These are phyloP conservation scores for Pythium myriotylum DNA, from an alignment of 352 stramenopile species.

Conservation along the genomic window DNA sequence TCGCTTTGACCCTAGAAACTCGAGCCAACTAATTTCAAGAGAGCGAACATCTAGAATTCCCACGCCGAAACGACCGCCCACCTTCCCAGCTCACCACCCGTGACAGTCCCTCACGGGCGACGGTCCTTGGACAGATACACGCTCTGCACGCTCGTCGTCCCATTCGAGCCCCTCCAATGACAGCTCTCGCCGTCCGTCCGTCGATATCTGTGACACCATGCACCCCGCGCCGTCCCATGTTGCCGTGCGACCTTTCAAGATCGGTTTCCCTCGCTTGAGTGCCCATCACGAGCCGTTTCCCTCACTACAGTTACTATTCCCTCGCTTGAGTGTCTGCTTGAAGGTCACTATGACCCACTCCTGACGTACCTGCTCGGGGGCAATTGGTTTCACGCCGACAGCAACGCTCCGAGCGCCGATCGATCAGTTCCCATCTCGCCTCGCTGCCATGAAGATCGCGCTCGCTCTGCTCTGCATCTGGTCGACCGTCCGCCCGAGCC, in stretches of 20 bases:
- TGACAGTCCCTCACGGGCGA: no score
- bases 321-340: not conserved
- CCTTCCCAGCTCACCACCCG: no score
- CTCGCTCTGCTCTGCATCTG: constrained; percentile 1
- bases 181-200: not conserved
- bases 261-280: constrained; percentile 1
- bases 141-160: not conserved
- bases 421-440: not conserved
- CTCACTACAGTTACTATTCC: constrained; percentile 3
- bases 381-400: not conserved
- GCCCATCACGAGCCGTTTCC: constrained; percentile 4
- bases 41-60: no score
- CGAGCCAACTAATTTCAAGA: no score
- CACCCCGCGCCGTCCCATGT: constrained; percentile 24
- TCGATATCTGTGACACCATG: constrained; percentile 9
- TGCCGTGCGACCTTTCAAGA: constrained; percentile 26
- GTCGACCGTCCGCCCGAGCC: not conserved
- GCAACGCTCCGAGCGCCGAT: not conserved
- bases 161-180: not conserved
- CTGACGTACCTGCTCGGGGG: not conserved
- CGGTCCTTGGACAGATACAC: not conserved
- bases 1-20: no score
- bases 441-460: constrained; percentile 12
- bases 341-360: not conserved
- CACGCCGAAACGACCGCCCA: no score